Evolutionary conservation across 768 basidiomycete genomes (phyloP), one percentile per base, ranked within the genome.

Genomic region (Mycena epipterygia): DNA sequence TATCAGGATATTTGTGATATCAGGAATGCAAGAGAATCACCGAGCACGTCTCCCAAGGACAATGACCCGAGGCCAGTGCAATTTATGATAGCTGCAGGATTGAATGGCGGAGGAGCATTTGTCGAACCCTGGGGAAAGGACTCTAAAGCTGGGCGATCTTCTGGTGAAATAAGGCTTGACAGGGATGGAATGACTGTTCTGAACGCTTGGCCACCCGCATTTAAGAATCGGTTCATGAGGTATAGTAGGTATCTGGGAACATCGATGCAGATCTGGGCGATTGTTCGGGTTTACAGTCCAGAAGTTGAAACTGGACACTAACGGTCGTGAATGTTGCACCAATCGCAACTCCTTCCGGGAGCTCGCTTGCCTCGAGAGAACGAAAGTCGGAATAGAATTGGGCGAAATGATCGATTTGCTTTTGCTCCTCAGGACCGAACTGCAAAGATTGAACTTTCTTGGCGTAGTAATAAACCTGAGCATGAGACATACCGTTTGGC

Each of bases 41-140:
- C 91, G 68, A 89, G 84, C 5, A 92, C 87, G 19, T 90, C 91
- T 13, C 87, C 80, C 48, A 92, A 82, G 6, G 85, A 86, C 46
- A 81, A 80, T 4, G 90, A 86, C 11, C 89, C 89, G 41, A 73
- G 44, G 1, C 68, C 72, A 5, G 65, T 70, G 57, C 64, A 73
- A 41, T 70, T 70, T n/a, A 73, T 55, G 16, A 73, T 14, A 7
- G 72, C 72, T 2, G 51, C 66, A 27, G 71, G 71, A 9, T 49
- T n/a, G 13, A 64, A 32, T 5, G 67, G 42, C 12, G 71, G 71
- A 6, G 44, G 37, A 1, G 29, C 12, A 27, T 44, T 46, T 32
- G 42, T 33, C 12, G 64, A 57, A 29, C 53, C 25, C n/a, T 42
- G 41, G 11, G 66, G 51, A 29, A 72, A 52, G 29, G 66, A 27